Evolutionary conservation across 192 early-diverging fungal species (phyloP).

Genomic region (Podila horticola): DNA sequence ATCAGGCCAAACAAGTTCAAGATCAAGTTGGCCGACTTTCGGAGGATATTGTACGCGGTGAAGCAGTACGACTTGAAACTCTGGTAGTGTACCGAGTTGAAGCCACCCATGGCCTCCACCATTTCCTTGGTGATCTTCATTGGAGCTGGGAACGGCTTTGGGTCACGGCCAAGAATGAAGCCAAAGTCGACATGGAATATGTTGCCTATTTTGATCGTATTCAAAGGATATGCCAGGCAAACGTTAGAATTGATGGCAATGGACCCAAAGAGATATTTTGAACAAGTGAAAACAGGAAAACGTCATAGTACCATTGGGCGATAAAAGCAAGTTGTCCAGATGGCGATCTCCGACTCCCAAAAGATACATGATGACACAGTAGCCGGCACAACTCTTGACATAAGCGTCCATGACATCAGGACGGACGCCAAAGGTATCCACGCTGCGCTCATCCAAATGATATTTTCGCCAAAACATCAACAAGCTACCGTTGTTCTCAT

Average conservation of each 20-base stretch:
- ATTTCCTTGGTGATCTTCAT: constrained; percentile 99
- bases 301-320: constrained; percentile 72
- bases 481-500: constrained; percentile 87
- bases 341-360: constrained; percentile 98
- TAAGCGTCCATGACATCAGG: constrained; percentile 93
- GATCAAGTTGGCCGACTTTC: constrained; percentile 95
- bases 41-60: constrained; percentile 92
- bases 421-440: constrained; percentile 72
- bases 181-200: constrained; percentile 99
- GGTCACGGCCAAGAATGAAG: constrained; percentile 97
- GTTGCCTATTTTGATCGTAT: constrained; percentile 59
- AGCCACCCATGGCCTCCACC: constrained; percentile 99
- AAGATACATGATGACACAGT: constrained; percentile 98
- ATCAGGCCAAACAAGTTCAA: constrained; percentile 98
- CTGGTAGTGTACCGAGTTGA: constrained; percentile 87
- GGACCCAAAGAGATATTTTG: too few relatives aligned
- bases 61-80: constrained; percentile 94
- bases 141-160: constrained; percentile 99
- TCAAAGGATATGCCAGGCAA: not conserved
- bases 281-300: constrained; percentile 2
- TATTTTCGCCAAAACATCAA: constrained; percentile 80
- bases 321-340: constrained; percentile 95
- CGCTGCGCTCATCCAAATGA: constrained; percentile 71
- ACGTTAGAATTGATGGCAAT: too few relatives aligned
- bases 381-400: constrained; percentile 96